These are phyloP conservation scores for Malassezia japonica DNA, from an alignment of 1,284 basidiomycete species.

Conservation along the genomic window DNA sequence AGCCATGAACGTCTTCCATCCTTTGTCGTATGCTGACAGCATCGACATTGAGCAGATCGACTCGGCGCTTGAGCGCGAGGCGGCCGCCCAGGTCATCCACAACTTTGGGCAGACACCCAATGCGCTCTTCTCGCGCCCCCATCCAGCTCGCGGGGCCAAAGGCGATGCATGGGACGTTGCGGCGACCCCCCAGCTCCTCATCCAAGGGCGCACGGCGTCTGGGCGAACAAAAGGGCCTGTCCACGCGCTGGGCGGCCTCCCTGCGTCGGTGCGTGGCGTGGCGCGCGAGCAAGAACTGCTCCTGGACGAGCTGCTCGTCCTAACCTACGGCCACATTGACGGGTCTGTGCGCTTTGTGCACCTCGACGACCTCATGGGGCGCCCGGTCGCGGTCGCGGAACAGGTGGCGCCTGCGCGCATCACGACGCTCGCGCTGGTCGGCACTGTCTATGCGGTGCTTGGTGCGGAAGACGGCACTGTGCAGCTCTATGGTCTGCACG, in stretches of 20 bases:
- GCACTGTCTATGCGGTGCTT: constrained; percentile 54
- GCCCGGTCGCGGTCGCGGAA: constrained; percentile 57
- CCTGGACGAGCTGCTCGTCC: constrained; percentile 56
- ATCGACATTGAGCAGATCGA: constrained; percentile 59
- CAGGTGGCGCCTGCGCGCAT: constrained; percentile 20
- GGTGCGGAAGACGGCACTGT: constrained; percentile 48
- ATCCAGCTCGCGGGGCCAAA: constrained; percentile 53
- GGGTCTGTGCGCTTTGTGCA: constrained; percentile 54
- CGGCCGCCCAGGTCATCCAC: constrained; percentile 87
- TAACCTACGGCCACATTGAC: constrained; percentile 59
- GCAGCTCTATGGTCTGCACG: constrained; percentile 19
- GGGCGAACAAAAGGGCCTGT: not conserved
- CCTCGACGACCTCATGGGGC: constrained; percentile 35
- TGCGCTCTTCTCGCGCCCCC: constrained; percentile 69
- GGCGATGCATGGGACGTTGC: constrained; percentile 56
- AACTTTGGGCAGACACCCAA: constrained; percentile 56
- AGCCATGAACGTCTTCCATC: constrained; percentile 80
- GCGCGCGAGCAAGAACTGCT: constrained; percentile 57
- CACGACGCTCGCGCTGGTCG: constrained; percentile 60
- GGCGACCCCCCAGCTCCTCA: constrained; percentile 56
- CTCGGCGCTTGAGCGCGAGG: constrained; percentile 76
- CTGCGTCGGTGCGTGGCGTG: constrained; percentile 60
- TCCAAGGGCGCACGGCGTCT: constrained; percentile 26
- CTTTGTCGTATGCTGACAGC: constrained; percentile 72
- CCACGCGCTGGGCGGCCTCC: constrained; percentile 51